Evolutionary conservation across 2,329 filamentous ascomycete genomes (phyloP).

Genomic region (Xylariales sp.): DNA sequence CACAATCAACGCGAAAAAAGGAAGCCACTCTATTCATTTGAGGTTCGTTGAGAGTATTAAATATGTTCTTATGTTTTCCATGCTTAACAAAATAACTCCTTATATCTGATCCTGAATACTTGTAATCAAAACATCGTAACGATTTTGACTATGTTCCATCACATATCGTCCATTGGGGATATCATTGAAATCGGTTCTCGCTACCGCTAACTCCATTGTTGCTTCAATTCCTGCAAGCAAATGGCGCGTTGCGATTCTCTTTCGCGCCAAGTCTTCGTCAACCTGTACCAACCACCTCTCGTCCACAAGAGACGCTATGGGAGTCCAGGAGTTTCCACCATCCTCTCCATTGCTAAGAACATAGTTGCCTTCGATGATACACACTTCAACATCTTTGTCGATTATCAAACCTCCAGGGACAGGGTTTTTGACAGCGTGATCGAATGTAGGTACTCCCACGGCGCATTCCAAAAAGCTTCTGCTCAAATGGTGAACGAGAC

Average conservation of each 20-base stretch:
- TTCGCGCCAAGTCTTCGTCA: conserved; percentile 27
- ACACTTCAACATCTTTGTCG: conserved; percentile 9
- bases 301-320: conserved; percentile 29
- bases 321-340: conserved; percentile 27
- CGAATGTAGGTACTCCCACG: conserved; percentile 16
- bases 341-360: conserved; percentile 24
- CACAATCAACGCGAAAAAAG: no score
- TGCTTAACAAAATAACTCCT: no score
- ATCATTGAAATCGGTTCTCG: conserved; percentile 33
- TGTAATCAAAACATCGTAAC: not conserved
- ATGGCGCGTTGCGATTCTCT: conserved; percentile 33
- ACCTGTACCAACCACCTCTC: conserved; percentile 36
- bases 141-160: not conserved
- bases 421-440: conserved; percentile 19
- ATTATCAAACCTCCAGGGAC: conserved; percentile 12
- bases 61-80: no score
- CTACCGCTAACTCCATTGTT: conserved; percentile 26
- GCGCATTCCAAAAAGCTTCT: not conserved
- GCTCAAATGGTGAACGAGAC: conserved; percentile 13
- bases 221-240: conserved; percentile 34
- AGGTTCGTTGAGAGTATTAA: no score
- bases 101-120: not conserved
- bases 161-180: conserved; percentile 23
- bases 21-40: no score
- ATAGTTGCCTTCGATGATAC: conserved; percentile 20